Conservation (phyloP, 176 grass and related monocot species). For the Musa beccarii region DNA sequence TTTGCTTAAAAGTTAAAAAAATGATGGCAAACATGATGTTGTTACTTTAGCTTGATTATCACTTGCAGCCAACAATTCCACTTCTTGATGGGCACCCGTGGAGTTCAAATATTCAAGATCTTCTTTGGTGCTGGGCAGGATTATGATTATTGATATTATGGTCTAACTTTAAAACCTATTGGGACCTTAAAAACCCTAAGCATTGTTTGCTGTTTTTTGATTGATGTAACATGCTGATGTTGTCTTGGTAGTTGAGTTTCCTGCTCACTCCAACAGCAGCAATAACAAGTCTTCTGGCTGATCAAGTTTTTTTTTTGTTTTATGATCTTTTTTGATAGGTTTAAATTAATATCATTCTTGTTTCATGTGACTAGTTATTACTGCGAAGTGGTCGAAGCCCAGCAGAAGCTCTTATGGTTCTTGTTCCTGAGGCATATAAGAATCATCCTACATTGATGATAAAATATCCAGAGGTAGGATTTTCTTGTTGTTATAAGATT, state of each 20-base stretch:
- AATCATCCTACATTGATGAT: conserved; percentile 93
- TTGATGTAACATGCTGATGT: too few species aligned
- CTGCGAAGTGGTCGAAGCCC: conserved; percentile 89
- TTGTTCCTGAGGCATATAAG: conserved; percentile 98
- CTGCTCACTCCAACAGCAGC: neutral
- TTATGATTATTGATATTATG: too few species aligned
- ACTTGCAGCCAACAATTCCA: neutral
- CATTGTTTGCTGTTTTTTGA: too few species aligned
- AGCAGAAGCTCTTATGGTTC: conserved; percentile 94
- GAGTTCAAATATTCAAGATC: neutral
- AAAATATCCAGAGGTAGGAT: conserved; percentile 93
- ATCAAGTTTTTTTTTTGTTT: conserved; percentile 16
- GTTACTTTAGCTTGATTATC: neutral
- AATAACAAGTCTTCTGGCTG: neutral
- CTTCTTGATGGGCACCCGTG: neutral
- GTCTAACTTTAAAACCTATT: too few species aligned
- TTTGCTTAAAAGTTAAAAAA: neutral
- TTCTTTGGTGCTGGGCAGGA: too few species aligned
- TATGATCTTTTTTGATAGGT: conserved; percentile 16
- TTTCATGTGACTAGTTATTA: conserved; percentile 55
- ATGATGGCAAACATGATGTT: neutral
- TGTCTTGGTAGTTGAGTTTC: too few species aligned
- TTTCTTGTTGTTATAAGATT: conserved; percentile 5
- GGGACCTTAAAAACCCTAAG: too few species aligned
- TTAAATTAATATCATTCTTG: conserved; percentile 21